These are phyloP conservation scores for Hydnum rufescens DNA, from an alignment of 768 basidiomycete genomes.

Conservation along the genomic window DNA sequence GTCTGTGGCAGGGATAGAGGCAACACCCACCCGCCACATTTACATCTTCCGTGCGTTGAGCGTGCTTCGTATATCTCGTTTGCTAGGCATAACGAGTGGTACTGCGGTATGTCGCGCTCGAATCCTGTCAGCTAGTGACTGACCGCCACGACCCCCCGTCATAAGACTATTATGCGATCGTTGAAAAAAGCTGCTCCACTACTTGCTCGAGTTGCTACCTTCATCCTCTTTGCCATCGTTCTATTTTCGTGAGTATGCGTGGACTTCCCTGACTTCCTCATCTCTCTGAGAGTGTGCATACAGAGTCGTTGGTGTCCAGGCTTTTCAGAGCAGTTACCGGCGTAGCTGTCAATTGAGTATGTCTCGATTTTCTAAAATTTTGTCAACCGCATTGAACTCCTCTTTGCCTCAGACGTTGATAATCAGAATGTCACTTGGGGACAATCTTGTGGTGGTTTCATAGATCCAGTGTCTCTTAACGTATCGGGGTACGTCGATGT, in stretches of 20 bases:
- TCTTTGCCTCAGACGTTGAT: background rate
- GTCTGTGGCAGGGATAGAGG: slow-evolving; percentile 47
- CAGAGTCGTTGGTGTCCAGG: slow-evolving; percentile 84
- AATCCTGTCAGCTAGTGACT: background rate
- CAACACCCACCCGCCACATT: slow-evolving; percentile 40
- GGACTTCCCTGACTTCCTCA: background rate
- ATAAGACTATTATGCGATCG: slow-evolving; percentile 70
- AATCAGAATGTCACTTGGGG: slow-evolving; percentile 9
- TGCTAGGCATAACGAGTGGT: slow-evolving; percentile 76
- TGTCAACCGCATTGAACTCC: background rate
- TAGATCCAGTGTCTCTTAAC: slow-evolving; percentile 37
- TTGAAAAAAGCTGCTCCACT: slow-evolving; percentile 78
- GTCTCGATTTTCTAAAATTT: background rate
- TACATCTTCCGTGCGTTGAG: slow-evolving; percentile 79
- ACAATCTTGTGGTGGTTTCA: slow-evolving; percentile 65
- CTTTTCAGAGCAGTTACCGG: slow-evolving; percentile 71
- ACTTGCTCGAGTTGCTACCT: slow-evolving; percentile 77
- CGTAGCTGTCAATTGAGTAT: slow-evolving; percentile 19
- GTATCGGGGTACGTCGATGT: slow-evolving; percentile 24
- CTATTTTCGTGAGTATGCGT: slow-evolving; percentile 56
- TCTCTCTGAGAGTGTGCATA: background rate
- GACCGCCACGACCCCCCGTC: background rate
- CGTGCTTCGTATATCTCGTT: slow-evolving; percentile 60
- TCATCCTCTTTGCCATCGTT: slow-evolving; percentile 74
- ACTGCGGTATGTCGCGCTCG: slow-evolving; percentile 52